Base-by-base conservation (phyloP, 169 alveolate species). In the Eimeria maxima region DNA sequence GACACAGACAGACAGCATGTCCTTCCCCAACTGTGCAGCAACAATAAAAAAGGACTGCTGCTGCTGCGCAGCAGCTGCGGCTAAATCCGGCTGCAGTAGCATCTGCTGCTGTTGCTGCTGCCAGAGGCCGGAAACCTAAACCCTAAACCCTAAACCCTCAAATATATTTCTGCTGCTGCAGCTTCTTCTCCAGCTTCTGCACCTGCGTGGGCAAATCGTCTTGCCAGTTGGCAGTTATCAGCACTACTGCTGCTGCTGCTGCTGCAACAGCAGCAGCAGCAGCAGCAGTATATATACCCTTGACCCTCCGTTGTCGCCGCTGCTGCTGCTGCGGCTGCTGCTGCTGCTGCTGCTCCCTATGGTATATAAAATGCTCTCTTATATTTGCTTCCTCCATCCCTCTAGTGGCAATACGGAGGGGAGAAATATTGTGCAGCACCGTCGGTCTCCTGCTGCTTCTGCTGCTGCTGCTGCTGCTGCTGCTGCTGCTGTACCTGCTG, bases 331-430 rank as follows among this genome's bases (percentile, higher is more conserved):
- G 86, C 47, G 13, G 86, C 86, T 74, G 86, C 86, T 74, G 86
- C 86, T 33, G 86, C 86, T 74, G 86, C 86, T 33, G 86, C 86
- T 74, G 86, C 86, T 74, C 55, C 86, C 86, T n/a, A 44, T 74
- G 86, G 47, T 74, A 74, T 27, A 74, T 74, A 38, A 18, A 74
- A 44, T 74, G 86, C 86, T 74, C 55, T 33, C 18, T n/a, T 50
- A 74, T 11, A 7, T 50, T 74, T 50, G 18, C 42, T 6, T n/a
- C 14, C 50, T 74, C 53, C 50, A 74, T 74, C 14, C 86, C 86
- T 4, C 55, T 29, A 16, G 86, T 50, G 8, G 86, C 86, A 38
- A 74, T 50, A 44, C 86, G 86, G 13, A 74, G 44, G 86, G 86
- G 86, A n/a, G 86, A 74, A 18, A 74, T 44, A 27, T 18, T 74